Evolutionary conservation across 2,329 filamentous ascomycete genomes (phyloP), one percentile per base, ranked within the genome.

Genomic region (Periconia digitata): DNA sequence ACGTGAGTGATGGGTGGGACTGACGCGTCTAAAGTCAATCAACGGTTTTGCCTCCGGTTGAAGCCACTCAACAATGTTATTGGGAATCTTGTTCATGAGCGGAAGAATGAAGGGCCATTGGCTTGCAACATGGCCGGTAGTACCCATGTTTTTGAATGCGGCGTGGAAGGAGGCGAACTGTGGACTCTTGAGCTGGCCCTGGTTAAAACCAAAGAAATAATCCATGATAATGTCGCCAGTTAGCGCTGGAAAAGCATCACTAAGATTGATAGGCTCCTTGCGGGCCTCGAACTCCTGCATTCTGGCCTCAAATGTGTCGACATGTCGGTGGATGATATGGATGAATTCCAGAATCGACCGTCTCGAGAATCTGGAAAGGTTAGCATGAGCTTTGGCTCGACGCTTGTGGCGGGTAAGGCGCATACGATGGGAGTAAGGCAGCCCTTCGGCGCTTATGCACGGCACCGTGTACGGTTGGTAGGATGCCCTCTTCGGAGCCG

Each of bases 191-290:
- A 69, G 58, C 40, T 67, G 64, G 12, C 44, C 53, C 29, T 67
- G 64, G 47, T 69, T 67, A 56, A 70, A 66, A 12, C 67, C 66
- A 40, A 69, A 69, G 51, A 67, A 68, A 49, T 76, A 77, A 44
- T 74, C 66, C 50, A 74, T 75, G 53, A 79, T 74, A 38, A 77
- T 70, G 24, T 78, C 76, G 24, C 74, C 74, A 2, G 73, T 73
- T 39, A 73, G 64, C 17, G 73, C 74, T 18, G 67, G 71, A 42
- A 72, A 74, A 0, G 71, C 62, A 46, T 60, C 47, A 12, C 54
- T 56, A 22, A 70, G 46, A 41, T 66, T 68, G 40, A 69, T 35
- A 3, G 65, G 62, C 49, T 66, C 60, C 41, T 67, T 63, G 36
- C 59, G 49, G 7, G 47, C 50, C 43, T 64, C 62, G 53, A 64